Percentiles rank a stretch among this genome's conserved stretches.
Evolutionary conservation across 2,329 filamentous ascomycete genomes (phyloP).

Genomic region (Pseudopithomyces maydicus): DNA sequence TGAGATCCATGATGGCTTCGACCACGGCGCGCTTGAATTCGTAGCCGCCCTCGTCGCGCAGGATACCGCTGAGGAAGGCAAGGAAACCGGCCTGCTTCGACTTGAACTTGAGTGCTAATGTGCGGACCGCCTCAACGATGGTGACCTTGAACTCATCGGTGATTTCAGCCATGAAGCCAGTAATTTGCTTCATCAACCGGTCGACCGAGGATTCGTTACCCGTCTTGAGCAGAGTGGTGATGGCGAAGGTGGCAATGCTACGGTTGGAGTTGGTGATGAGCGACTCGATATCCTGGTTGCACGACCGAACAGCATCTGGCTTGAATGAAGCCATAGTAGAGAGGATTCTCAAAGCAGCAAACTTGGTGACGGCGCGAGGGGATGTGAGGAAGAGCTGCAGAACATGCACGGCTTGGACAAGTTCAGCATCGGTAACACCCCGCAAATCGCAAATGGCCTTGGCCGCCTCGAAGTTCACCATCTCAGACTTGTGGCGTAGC

Average conservation of each 20-base stretch:
- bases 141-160: constrained; percentile 99
- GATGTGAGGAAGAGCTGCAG: constrained; percentile 97
- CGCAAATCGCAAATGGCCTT: constrained; percentile 97
- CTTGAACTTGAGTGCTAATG: constrained; percentile 95
- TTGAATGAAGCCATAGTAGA: constrained; percentile 98
- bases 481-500: constrained; percentile 95
- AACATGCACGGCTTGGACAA: constrained; percentile 89
- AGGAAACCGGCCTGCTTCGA: constrained; percentile 98
- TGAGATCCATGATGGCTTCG: constrained; percentile 98
- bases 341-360: constrained; percentile 92
- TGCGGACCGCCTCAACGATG: constrained; percentile 98
- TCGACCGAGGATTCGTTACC: constrained; percentile 98
- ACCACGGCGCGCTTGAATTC: constrained; percentile 98
- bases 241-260: constrained; percentile 97
- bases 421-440: constrained; percentile 90
- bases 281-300: constrained; percentile 96
- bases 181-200: constrained; percentile 97
- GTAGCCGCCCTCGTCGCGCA: constrained; percentile 95
- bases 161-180: constrained; percentile 97
- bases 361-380: constrained; percentile 94
- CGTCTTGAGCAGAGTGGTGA: constrained; percentile 96
- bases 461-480: constrained; percentile 93
- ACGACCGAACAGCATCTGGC: constrained; percentile 86
- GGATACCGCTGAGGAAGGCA: constrained; percentile 92
- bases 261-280: constrained; percentile 97